These are phyloP conservation scores for Dorcoceras hygrometricum DNA, from an alignment of 257 asterid genomes.

Conservation along the genomic window DNA sequence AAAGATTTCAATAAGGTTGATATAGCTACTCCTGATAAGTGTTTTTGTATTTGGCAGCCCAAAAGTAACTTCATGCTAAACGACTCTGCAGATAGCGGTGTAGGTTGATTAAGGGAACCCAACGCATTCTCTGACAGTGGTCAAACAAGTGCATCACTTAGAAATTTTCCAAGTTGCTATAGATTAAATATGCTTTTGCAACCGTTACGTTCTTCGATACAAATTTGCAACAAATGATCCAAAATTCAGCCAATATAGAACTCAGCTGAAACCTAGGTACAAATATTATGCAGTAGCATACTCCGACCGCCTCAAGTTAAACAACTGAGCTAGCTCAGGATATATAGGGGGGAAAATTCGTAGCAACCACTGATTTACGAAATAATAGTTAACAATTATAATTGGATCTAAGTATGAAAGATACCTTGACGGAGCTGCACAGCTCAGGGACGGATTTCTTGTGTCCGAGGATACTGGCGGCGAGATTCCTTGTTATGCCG, in stretches of 20 bases:
- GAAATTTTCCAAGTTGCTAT: neutral
- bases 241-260: neutral
- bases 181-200: neutral
- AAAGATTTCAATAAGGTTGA: neutral
- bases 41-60: neutral
- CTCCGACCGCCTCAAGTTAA: neutral
- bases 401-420: neutral
- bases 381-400: too few relatives aligned
- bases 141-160: neutral
- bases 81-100: neutral
- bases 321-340: too few relatives aligned
- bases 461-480: slow-evolving; percentile 68
- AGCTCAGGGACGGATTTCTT: slow-evolving; percentile 77
- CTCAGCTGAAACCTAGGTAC: neutral
- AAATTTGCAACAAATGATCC: neutral
- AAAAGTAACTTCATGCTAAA: neutral
- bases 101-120: neutral
- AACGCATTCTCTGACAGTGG: neutral
- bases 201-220: too few relatives aligned
- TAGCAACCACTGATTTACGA: neutral
- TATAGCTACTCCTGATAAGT: neutral
- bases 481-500: slow-evolving; percentile 82
- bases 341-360: neutral
- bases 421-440: slow-evolving; percentile 77
- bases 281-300: neutral